Base-by-base conservation (phyloP, 208 protist genomes). In the Tritrichomonas foetus region DNA sequence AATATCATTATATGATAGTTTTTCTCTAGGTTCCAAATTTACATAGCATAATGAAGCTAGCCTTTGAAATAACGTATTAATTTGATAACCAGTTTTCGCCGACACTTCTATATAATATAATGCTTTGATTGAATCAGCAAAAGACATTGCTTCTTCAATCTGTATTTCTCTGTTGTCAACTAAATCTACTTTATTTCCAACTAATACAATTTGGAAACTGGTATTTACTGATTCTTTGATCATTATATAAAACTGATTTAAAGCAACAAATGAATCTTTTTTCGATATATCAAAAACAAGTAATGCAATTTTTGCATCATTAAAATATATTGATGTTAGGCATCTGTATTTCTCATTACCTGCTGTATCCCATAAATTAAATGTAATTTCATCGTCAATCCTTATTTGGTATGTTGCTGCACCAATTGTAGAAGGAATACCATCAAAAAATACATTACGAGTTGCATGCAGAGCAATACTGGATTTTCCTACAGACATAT, bases 401-500 rank as follows among this genome's bases (percentile, higher is more conserved):
- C 82, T 82, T 66, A 94, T 95, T 30, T 75, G 47, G 13, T 93
- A 57, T 78, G 93, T 95, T 53, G 82, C 84, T n/a, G 94, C 94
- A 20, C 94, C 95, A 14, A 95, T 93, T 9, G 95, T 95, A 5
- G 94, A 69, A 55, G 89, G 93, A 25, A 66, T 94, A 61, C 80
- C 92, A 41, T 61, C 78, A 33, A 78, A 72, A 55, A 95, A 95
- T 30, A 94, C 53, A 39, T 94, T 93, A 82, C 93, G 82, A 1
- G 94, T 94, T 50, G 95, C 94, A 13, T 94, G 93, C 3, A 94
- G 30, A 47, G 57, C 94, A 27, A 95, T 57, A 74, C 93, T 94
- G 33, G 95, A 95, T 78, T 95, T 95, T 33, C 95, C 95, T 25
- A 94, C 93, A 57, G 94, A 94, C 16, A 93, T 93, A 39, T 92